Base-by-base conservation (phyloP, 106 monocot genomes). In the Dioscorea alata region DNA sequence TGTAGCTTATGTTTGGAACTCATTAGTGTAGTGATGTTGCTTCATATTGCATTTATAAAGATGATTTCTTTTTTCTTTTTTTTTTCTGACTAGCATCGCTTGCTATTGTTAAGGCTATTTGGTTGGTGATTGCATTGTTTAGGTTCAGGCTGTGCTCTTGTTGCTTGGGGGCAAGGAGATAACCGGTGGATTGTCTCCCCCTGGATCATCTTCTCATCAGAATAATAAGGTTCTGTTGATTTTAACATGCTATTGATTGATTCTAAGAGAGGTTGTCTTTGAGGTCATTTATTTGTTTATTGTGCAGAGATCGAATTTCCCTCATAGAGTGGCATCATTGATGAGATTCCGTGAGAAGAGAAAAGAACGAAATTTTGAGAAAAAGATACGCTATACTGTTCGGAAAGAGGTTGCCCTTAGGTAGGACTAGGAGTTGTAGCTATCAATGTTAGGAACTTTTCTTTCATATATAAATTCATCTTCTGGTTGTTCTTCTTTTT, bases 271-370 rank as follows among this genome's bases (percentile, higher is more conserved):
- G 54, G 1, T 54, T 16, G 9, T 8, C 15, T 54, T 8, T 14
- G 15, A 13, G 15, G 54, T 54, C 15, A 19, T 18, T 54, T 54
- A 19, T 54, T 54, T 54, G 13, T 54, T 54, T 54, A 49, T 42
- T 42, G 6, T 42, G 42, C 83, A 95, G 90, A 72, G 86, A 23
- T 75, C 80, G 59, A 91, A 86, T 51, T 79, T 88, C 69, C 91
- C 95, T 28, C 88, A 91, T 23, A 81, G 95, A 82, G 86, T 89
- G 73, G 95, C 95, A 57, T 96, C 95, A 31, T 61, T 96, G 66
- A 91, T 91, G 84, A 88, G 95, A 74, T 96, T 96, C 68, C 85
- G 95, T 5, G 95, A 96, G 80, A 96, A 96, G 79, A 77, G 91
- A 54, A 96, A 96, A 76, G 95, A 96, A 58, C 63, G 95, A 32